Evolutionary conservation across 257 asterid species (phyloP).

Genomic region (Cruciata laevipes): DNA sequence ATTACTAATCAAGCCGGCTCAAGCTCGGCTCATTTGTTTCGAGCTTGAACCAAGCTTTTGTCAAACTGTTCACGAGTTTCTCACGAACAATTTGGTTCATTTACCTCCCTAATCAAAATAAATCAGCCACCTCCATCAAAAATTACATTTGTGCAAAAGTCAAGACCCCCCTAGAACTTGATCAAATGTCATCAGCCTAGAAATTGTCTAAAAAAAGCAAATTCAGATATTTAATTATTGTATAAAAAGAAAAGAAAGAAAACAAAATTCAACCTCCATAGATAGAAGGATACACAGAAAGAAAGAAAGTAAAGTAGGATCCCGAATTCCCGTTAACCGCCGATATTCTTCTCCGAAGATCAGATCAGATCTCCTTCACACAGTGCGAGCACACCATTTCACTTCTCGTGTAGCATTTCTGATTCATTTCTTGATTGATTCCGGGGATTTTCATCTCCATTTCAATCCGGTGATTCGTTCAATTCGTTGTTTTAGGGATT

Average conservation of each 20-base stretch:
- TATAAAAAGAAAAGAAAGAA: background rate
- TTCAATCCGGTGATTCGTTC: too few species aligned
- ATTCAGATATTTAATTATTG: background rate
- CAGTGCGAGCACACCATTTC: background rate
- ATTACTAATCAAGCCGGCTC: too few species aligned
- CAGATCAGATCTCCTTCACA: conserved; percentile 40
- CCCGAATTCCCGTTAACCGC: conserved; percentile 37
- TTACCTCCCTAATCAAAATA: too few species aligned
- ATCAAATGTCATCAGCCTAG: background rate
- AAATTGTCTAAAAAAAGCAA: background rate
- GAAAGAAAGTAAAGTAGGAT: conserved; percentile 6
- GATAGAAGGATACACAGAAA: conserved; percentile 12
- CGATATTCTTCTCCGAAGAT: conserved; percentile 42
- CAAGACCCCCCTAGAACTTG: too few species aligned
- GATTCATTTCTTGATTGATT: background rate
- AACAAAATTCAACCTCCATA: conserved; percentile 1
- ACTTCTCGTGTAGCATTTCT: background rate
- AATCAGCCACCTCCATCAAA: too few species aligned
- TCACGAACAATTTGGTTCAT: too few species aligned
- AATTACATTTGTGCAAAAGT: too few species aligned
- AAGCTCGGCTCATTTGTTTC: too few species aligned
- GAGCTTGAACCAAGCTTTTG: too few species aligned
- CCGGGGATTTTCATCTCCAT: conserved; percentile 3
- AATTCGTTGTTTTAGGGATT: conserved; percentile 23
- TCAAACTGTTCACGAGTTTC: too few species aligned